Evolutionary conservation across 768 basidiomycete genomes (phyloP).

Genomic region (Termitomyces titanicus): DNA sequence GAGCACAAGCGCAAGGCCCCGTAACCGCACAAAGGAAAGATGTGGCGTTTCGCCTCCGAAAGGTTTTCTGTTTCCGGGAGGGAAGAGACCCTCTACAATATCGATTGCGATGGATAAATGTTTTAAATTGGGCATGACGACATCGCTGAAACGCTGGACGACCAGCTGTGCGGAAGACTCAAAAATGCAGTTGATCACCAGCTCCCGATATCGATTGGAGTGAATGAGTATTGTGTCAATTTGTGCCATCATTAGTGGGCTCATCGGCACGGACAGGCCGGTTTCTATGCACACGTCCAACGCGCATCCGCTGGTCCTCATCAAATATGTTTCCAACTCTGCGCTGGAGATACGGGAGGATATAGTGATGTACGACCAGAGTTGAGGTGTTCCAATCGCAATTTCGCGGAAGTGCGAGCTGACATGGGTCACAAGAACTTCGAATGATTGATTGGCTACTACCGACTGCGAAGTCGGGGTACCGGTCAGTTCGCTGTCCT

Average conservation of each 20-base stretch:
- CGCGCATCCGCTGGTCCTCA: conserved; percentile 27
- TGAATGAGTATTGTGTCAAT: conserved; percentile 28
- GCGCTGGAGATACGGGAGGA: conserved; percentile 15
- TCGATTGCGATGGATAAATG: conserved; percentile 36
- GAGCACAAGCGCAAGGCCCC: conserved; percentile 39
- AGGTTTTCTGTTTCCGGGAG: conserved; percentile 23
- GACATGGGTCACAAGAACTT: conserved; percentile 36
- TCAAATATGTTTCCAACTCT: conserved; percentile 26
- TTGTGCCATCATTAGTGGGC: conserved; percentile 17
- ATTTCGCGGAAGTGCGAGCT: conserved; percentile 34
- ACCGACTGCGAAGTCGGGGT: not conserved
- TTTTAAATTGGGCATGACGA: conserved; percentile 30
- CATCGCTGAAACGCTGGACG: conserved; percentile 25
- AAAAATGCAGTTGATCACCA: conserved; percentile 25
- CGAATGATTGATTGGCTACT: conserved; percentile 23
- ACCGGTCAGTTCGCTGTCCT: conserved; percentile 10
- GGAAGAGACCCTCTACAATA: conserved; percentile 21
- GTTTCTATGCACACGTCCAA: conserved; percentile 32
- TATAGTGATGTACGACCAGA: conserved; percentile 40
- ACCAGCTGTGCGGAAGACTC: conserved; percentile 24
- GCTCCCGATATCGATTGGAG: conserved; percentile 32
- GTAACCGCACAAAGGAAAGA: conserved; percentile 38
- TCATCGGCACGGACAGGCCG: not conserved
- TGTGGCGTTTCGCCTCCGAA: conserved; percentile 20
- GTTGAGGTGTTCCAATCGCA: conserved; percentile 30